These are phyloP conservation scores for Didymella keratinophila DNA, from an alignment of 2,329 filamentous ascomycete species.

Conservation along the genomic window DNA sequence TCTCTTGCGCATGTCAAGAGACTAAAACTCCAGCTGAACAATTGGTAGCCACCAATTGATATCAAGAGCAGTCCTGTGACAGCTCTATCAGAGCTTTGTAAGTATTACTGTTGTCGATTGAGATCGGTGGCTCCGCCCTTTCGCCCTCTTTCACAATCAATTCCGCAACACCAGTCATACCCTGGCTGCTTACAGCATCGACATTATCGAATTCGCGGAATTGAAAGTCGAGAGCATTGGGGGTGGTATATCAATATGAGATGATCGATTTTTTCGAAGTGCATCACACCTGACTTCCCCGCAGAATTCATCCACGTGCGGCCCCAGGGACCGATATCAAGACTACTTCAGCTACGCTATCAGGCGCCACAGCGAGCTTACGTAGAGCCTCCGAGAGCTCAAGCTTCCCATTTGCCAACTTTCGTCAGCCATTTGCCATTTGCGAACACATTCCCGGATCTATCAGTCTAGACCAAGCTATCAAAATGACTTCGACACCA, in stretches of 20 bases:
- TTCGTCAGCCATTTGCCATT: background rate
- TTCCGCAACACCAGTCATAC: constrained; percentile 25
- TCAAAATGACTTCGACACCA: constrained; percentile 28
- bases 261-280: background rate
- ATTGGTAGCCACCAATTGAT: constrained; percentile 2
- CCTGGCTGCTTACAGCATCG: constrained; percentile 16
- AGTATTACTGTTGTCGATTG: background rate
- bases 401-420: constrained; percentile 5
- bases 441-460: background rate
- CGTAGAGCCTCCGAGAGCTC: constrained; percentile 14
- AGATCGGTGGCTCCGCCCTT: constrained; percentile 11
- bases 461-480: background rate
- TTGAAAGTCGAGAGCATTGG: background rate
- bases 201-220: constrained; percentile 24
- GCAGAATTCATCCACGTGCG: constrained; percentile 4
- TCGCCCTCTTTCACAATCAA: constrained; percentile 17
- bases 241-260: background rate
- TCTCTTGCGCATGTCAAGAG: constrained; percentile 10
- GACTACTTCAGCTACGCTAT: constrained; percentile 9
- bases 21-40: constrained; percentile 15
- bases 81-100: constrained; percentile 8
- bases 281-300: constrained; percentile 1
- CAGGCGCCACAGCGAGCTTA: constrained; percentile 8
- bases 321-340: constrained; percentile 5
- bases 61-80: constrained; percentile 6